Evolutionary conservation across 768 basidiomycete genomes (phyloP).

Genomic region (Cantharellus anzutake): DNA sequence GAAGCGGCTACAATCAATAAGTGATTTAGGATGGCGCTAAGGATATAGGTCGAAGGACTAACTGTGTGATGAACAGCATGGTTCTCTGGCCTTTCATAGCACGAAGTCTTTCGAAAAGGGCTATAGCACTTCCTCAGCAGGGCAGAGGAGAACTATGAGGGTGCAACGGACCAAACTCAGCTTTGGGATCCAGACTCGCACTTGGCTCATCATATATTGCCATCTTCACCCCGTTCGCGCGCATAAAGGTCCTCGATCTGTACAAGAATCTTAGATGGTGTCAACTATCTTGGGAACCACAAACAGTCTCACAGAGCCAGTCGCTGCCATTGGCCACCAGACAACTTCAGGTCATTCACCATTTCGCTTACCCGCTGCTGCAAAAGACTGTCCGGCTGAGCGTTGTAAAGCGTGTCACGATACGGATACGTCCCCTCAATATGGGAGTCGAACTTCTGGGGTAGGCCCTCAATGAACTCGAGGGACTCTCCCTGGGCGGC

Average conservation of each 20-base stretch:
- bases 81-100: constrained; percentile 7
- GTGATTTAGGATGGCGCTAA: background rate
- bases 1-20: constrained; percentile 5
- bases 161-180: constrained; percentile 20
- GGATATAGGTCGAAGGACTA: background rate
- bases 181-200: constrained; percentile 35
- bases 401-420: constrained; percentile 16
- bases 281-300: background rate
- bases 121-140: background rate
- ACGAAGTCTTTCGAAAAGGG: constrained; percentile 7
- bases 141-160: background rate
- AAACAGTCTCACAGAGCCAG: constrained; percentile 11
- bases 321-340: constrained; percentile 19
- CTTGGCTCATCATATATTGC: constrained; percentile 41
- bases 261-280: background rate
- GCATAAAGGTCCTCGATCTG: constrained; percentile 24
- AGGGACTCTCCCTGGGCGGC: constrained; percentile 5
- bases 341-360: constrained; percentile 13
- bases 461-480: constrained; percentile 9
- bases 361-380: constrained; percentile 11
- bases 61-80: constrained; percentile 9
- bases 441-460: constrained; percentile 3
- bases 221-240: constrained; percentile 25
- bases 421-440: constrained; percentile 17
- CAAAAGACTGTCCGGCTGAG: constrained; percentile 2